Conservation (phyloP, 345 rosid genomes). For the Syzygium aromaticum region DNA sequence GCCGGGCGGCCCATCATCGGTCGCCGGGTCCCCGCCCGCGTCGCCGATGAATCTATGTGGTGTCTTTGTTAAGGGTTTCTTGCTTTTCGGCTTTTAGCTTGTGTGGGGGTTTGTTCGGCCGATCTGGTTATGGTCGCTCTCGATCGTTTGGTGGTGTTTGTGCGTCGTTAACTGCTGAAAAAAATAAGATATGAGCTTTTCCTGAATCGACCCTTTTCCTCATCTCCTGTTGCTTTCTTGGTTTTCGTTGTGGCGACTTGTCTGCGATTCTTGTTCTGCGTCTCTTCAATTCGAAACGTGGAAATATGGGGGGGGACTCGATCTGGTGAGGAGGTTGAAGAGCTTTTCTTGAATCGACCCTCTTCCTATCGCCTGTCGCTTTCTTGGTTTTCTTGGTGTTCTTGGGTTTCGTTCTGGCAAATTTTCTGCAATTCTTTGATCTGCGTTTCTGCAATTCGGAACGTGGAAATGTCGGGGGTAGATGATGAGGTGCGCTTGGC, state of each 20-base stretch:
- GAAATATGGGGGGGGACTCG: background rate
- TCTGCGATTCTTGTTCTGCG: background rate
- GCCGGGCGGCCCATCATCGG: background rate
- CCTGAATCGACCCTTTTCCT: background rate
- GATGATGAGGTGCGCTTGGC: background rate
- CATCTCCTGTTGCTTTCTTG: background rate
- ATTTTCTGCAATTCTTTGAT: background rate
- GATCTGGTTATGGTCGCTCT: background rate
- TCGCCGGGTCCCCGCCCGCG: background rate
- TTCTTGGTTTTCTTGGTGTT: background rate
- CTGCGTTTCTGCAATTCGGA: background rate
- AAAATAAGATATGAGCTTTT: background rate
- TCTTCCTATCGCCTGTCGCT: background rate
- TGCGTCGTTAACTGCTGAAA: background rate
- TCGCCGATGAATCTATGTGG: background rate
- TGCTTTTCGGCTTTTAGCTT: background rate
- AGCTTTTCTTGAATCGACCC: background rate
- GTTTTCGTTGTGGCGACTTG: background rate
- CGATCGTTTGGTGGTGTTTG: accelerated
- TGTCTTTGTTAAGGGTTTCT: background rate
- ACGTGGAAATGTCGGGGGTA: background rate
- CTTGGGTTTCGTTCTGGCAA: background rate
- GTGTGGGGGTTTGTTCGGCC: background rate
- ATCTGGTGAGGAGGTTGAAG: no score
- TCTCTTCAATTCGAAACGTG: background rate